phyloP scores from a whole-genome alignment of 306 rosid species.

The Macrotyloma uniflorum region DNA sequence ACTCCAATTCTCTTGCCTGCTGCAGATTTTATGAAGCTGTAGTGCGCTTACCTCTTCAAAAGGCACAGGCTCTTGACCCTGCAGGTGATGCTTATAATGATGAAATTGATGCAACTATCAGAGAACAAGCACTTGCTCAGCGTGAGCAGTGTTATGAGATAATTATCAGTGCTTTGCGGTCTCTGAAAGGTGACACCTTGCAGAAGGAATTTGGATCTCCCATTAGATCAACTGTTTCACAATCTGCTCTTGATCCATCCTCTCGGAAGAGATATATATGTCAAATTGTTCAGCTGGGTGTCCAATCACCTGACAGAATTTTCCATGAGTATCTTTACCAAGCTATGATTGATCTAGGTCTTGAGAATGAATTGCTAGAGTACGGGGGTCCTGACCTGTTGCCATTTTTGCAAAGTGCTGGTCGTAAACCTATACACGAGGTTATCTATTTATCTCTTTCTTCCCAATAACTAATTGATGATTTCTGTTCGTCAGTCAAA shows the following conservation, averaged over 20 bases:
- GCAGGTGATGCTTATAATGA: conserved; percentile 89
- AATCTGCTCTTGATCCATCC: conserved; percentile 71
- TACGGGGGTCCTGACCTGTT: conserved; percentile 97
- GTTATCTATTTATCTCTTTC: conserved; percentile 48
- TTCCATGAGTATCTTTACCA: conserved; percentile 87
- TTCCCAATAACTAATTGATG: conserved; percentile 29
- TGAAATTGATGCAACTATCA: conserved; percentile 77
- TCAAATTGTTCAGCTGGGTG: conserved; percentile 96
- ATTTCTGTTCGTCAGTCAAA: conserved; percentile 27
- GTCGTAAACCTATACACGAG: conserved; percentile 76
- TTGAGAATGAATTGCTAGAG: conserved; percentile 89
- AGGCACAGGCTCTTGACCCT: conserved; percentile 96
- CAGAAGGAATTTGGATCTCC: conserved; percentile 89
- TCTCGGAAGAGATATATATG: conserved; percentile 75
- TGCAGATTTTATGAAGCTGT: conserved; percentile 99
- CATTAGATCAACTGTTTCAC: conserved; percentile 59
- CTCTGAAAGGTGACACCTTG: conserved; percentile 72
- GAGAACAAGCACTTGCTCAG: conserved; percentile 77
- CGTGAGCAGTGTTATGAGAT: conserved; percentile 93
- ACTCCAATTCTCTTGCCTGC: conserved; percentile 19
- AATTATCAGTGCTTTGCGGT: conserved; percentile 76
- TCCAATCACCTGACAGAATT: conserved; percentile 87
- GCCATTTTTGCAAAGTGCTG: conserved; percentile 86
- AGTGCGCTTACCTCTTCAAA: conserved; percentile 91
- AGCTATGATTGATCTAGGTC: conserved; percentile 95